phyloP scores from a whole-genome alignment of 148 eudicot genomes.

The Heliamphora exappendiculata region DNA sequence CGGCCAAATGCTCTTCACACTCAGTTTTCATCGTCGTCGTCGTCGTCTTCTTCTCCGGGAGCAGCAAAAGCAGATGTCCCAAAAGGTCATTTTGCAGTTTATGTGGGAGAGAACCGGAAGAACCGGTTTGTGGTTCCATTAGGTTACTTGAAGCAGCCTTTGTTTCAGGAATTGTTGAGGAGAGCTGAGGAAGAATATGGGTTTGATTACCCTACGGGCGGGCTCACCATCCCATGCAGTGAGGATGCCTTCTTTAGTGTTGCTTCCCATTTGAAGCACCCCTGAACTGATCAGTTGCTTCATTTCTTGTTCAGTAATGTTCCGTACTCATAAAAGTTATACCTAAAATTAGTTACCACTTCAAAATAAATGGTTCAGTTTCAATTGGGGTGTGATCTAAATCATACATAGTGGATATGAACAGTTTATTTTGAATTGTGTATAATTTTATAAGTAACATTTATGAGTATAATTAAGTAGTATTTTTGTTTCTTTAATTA shows the following conservation, averaged over 20 bases:
- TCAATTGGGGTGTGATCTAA: no score
- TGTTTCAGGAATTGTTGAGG: slow-evolving; percentile 4
- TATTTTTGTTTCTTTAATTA: no score
- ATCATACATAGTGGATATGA: no score
- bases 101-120: slow-evolving; percentile 1
- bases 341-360: no score
- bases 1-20: not conserved
- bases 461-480: no score
- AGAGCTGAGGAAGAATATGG: slow-evolving; percentile 3
- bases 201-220: not conserved
- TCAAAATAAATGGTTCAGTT: no score
- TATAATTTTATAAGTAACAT: no score
- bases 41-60: not conserved
- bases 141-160: slow-evolving; percentile 3
- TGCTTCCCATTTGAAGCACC: not conserved
- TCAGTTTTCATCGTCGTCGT: no score
- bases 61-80: not conserved
- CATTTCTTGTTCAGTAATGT: no score
- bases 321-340: no score
- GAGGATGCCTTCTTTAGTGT: slow-evolving; percentile 9
- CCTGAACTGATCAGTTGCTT: no score
- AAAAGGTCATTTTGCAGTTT: slow-evolving; percentile 14
- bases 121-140: slow-evolving; percentile 8
- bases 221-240: not conserved
- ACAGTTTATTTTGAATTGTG: no score